A percentile compares a stretch with the other conserved stretches of the same genome.
phyloP scores from a whole-genome alignment of 1,284 basidiomycete genomes.

The Ustilago tritici region DNA sequence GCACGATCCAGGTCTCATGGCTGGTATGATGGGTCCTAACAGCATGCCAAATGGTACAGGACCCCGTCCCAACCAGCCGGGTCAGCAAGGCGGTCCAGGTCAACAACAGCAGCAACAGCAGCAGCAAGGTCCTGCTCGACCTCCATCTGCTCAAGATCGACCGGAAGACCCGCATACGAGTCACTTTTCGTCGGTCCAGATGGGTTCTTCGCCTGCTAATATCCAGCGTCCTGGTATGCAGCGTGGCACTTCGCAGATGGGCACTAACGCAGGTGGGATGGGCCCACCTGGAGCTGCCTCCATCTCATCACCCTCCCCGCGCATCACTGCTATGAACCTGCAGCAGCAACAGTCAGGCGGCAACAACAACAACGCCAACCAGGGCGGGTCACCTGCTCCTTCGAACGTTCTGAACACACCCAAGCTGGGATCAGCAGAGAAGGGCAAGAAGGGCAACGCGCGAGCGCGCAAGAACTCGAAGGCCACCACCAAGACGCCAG shows the following conservation, averaged over 20 bases:
- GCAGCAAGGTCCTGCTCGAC: constrained; percentile 27
- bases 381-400: constrained; percentile 31
- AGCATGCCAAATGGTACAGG: constrained; percentile 42
- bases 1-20: constrained; percentile 61
- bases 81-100: constrained; percentile 41
- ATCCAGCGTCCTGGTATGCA: constrained; percentile 50
- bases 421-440: constrained; percentile 54
- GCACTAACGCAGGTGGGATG: constrained; percentile 48
- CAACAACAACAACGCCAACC: constrained; percentile 20
- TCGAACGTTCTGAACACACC: constrained; percentile 51
- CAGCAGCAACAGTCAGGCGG: constrained; percentile 24
- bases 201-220: constrained; percentile 53
- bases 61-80: constrained; percentile 30
- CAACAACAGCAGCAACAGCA: constrained; percentile 47
- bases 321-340: constrained; percentile 33
- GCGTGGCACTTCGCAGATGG: constrained; percentile 37
- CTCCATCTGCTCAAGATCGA: constrained; percentile 39
- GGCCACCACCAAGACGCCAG: constrained; percentile 52
- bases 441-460: constrained; percentile 56
- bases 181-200: constrained; percentile 44
- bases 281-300: constrained; percentile 52
- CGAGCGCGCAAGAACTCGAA: constrained; percentile 53
- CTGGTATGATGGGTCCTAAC: constrained; percentile 58
- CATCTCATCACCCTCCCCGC: constrained; percentile 52
- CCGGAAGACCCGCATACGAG: constrained; percentile 33